Evolutionary conservation across 2,329 filamentous ascomycete genomes (phyloP).

Genomic region (Pseudocercospora fijiensis): DNA sequence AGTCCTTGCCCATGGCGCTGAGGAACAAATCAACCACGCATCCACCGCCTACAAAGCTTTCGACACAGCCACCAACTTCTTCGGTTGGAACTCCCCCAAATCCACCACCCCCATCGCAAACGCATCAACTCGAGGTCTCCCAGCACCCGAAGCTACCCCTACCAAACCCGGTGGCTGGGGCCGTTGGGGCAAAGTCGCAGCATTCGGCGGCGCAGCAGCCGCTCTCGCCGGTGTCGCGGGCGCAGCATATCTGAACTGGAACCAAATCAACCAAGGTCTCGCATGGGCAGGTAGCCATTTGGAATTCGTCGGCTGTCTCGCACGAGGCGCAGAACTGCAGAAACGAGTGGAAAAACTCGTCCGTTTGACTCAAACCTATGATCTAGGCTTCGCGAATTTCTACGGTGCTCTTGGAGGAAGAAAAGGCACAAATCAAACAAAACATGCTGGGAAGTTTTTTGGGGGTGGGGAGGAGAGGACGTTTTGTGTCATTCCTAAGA

Average conservation of each 20-base stretch:
- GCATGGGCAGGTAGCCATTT: conserved; percentile 86
- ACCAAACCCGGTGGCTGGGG: conserved; percentile 32
- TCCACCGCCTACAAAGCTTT: conserved; percentile 66
- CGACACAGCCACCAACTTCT: conserved; percentile 61
- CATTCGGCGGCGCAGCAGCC: conserved; percentile 78
- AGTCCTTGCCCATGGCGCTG: conserved; percentile 74
- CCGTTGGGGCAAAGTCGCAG: conserved; percentile 63
- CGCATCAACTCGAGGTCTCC: conserved; percentile 36
- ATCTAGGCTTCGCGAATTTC: conserved; percentile 78
- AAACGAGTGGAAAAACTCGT: conserved; percentile 68
- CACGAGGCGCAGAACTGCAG: conserved; percentile 77
- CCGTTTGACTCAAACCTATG: conserved; percentile 62
- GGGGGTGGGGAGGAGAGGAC: conserved; percentile 72
- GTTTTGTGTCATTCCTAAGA: conserved; percentile 77
- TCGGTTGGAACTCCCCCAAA: conserved; percentile 45
- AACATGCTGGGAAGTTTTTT: conserved; percentile 52
- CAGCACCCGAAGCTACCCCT: conserved; percentile 20
- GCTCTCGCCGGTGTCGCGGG: conserved; percentile 79
- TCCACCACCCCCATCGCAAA: conserved; percentile 28
- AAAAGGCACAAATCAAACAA: conserved; percentile 53
- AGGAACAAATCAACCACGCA: conserved; percentile 78
- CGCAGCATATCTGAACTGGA: conserved; percentile 81
- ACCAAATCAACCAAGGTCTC: conserved; percentile 73
- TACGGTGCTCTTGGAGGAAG: conserved; percentile 79
- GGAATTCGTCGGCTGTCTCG: conserved; percentile 87